Base-by-base conservation (phyloP, 768 basidiomycete genomes). In the Panaeolus papilionaceus region DNA sequence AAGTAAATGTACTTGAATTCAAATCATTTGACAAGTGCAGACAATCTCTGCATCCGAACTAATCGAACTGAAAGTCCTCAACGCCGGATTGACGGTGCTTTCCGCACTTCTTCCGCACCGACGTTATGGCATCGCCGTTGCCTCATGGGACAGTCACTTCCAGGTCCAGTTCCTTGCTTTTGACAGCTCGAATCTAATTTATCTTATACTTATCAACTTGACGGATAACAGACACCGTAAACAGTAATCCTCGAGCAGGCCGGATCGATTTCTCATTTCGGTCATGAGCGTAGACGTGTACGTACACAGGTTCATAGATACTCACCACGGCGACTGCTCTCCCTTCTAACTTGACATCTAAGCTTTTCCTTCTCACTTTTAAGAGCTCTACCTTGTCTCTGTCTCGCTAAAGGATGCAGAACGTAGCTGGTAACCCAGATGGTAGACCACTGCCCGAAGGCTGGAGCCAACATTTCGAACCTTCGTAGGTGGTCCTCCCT, bases 391-490 rank as follows among this genome's bases (percentile, higher is more conserved):
- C 33, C 51, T 64, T 20, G n/a, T 47, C 28, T 45, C 28, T 45
- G 49, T 18, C 26, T 37, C 44, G 38, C 18, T 49, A 20, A 49
- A 49, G n/a, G 47, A 69, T 71, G 68, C 68, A 66, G 49, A 61
- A 62, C 47, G 11, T 69, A 5, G 64, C 61, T 12, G 45, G 37
- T 14, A 73, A 73, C 66, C 73, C 73, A 14, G 75, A 76, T 58
- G 54, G 38, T 12, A 44, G 78, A 38, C 75, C 77, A 20, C 71
- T 80, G 47, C 79, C 79, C 23, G 65, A 71, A 38, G 79, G 79
- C 28, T 80, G 79, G 79, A 65, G 67, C 26, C 76, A 79, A 66
- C 77, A 80, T 66, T 77, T 75, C 68, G 78, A 80, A 64, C 38
- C 75, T 61, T 71, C 71, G 79, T 78, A 66, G 47, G 77, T 74